phyloP scores from a whole-genome alignment of 2,329 filamentous ascomycete genomes.

The Rutstroemia sydowiana region DNA sequence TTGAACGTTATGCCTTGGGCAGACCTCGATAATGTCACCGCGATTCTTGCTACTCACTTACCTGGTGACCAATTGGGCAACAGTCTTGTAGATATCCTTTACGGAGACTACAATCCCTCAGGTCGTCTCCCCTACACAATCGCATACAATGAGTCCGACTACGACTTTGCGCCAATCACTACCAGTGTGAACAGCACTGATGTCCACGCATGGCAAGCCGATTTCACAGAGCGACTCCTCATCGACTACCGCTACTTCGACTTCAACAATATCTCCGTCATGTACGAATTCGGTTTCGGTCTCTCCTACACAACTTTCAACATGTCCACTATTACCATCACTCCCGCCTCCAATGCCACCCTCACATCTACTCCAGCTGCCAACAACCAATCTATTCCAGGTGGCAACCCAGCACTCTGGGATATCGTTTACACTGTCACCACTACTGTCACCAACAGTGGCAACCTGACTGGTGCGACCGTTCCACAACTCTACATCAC shows the following conservation, averaged over 20 bases:
- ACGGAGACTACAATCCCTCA: constrained; percentile 49
- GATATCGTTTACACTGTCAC: constrained; percentile 41
- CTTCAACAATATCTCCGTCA: constrained; percentile 30
- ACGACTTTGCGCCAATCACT: constrained; percentile 39
- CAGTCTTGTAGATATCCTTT: constrained; percentile 52
- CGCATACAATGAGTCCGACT: constrained; percentile 46
- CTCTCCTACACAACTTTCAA: constrained; percentile 70
- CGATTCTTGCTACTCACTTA: constrained; percentile 50
- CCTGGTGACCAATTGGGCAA: constrained; percentile 56
- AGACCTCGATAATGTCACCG: constrained; percentile 52
- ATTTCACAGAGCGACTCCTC: constrained; percentile 48
- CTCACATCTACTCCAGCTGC: constrained; percentile 25
- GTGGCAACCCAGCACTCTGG: constrained; percentile 49
- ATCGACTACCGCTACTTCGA: constrained; percentile 47
- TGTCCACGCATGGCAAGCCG: constrained; percentile 14
- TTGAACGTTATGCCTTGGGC: constrained; percentile 56
- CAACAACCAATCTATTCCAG: constrained; percentile 35
- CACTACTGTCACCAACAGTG: constrained; percentile 46
- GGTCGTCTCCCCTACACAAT: constrained; percentile 58
- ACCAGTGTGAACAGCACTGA: constrained; percentile 31
- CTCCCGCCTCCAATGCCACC: constrained; percentile 28
- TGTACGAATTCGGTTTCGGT: constrained; percentile 39
- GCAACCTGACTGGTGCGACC: constrained; percentile 29
- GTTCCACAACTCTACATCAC: constrained; percentile 32
- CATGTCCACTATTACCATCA: constrained; percentile 33